Evolutionary conservation across 371 early-diverging fungal genomes (phyloP).

Genomic region (Apophysomyces sp.): DNA sequence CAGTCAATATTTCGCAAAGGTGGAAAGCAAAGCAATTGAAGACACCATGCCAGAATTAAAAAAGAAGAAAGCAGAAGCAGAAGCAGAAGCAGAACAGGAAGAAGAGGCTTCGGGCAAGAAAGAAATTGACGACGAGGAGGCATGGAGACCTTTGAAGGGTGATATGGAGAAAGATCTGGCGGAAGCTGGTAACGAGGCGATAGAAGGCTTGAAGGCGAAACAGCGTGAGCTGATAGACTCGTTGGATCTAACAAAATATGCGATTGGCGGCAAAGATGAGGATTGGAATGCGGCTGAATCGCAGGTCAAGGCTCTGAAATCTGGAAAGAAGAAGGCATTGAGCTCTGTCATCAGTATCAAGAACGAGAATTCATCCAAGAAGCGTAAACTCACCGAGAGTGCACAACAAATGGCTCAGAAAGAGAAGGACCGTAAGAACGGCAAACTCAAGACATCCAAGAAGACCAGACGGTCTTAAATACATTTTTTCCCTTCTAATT

Average conservation of each 20-base stretch:
- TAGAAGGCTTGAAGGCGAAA: conserved; percentile 63
- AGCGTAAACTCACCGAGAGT: conserved; percentile 42
- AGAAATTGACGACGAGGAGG: conserved; percentile 71
- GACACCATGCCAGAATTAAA: conserved; percentile 25
- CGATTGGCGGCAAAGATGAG: conserved; percentile 70
- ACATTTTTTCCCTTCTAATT: neutral
- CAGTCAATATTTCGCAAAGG: conserved; percentile 60
- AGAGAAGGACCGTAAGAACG: conserved; percentile 44
- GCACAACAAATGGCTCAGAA: conserved; percentile 55
- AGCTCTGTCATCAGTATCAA: conserved; percentile 76
- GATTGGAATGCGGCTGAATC: conserved; percentile 70
- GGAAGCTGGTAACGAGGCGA: conserved; percentile 74
- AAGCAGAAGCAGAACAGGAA: conserved; percentile 20
- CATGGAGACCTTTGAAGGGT: conserved; percentile 83
- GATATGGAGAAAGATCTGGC: conserved; percentile 79
- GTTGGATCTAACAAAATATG: conserved; percentile 74
- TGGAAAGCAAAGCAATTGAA: conserved; percentile 51
- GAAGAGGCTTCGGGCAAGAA: conserved; percentile 42
- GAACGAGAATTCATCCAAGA: conserved; percentile 75
- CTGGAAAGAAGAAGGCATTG: conserved; percentile 41
- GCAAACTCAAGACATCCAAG: conserved; percentile 51
- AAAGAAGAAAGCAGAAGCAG: conserved; percentile 12
- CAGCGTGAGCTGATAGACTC: conserved; percentile 86
- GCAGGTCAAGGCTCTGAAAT: conserved; percentile 49
- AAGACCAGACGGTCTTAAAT: conserved; percentile 47